Conservation (phyloP, 768 basidiomycete species). For the Rhodotorula babjevae region DNA sequence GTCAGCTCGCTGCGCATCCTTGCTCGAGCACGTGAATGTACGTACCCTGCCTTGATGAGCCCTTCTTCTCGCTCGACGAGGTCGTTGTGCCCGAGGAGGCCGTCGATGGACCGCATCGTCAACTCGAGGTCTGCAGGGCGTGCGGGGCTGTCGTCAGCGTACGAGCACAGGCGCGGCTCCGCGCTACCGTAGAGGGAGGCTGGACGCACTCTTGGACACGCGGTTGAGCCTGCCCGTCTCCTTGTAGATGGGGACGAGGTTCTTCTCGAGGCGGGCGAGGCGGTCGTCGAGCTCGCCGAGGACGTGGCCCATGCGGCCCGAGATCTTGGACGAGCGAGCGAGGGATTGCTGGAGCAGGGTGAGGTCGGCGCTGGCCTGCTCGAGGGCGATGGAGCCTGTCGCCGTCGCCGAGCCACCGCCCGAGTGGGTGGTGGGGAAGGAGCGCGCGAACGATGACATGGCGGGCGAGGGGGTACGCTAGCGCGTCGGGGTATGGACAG, state of each 20-base stretch:
- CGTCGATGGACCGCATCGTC: slow-evolving; percentile 41
- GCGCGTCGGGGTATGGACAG: too few relatives aligned
- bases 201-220: slow-evolving; percentile 34
- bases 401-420: background rate
- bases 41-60: slow-evolving; percentile 34
- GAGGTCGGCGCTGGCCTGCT: slow-evolving; percentile 40
- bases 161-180: too few relatives aligned
- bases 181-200: too few relatives aligned
- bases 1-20: background rate
- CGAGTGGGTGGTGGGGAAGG: background rate
- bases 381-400: slow-evolving; percentile 27
- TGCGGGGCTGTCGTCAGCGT: too few relatives aligned
- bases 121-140: slow-evolving; percentile 37
- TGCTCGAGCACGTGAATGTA: background rate
- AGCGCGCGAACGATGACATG: background rate
- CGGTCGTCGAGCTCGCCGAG: slow-evolving; percentile 41
- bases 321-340: slow-evolving; percentile 30
- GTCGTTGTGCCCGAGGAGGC: slow-evolving; percentile 40
- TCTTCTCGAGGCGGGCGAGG: slow-evolving; percentile 40
- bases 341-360: slow-evolving; percentile 41
- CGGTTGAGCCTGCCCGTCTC: slow-evolving; percentile 37
- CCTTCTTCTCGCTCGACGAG: slow-evolving; percentile 41
- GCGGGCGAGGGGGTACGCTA: background rate
- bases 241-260: slow-evolving; percentile 41
- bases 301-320: slow-evolving; percentile 33